These are phyloP conservation scores for Poterioochromonas sp. DNA, from an alignment of 352 stramenopile species.

Conservation along the genomic window DNA sequence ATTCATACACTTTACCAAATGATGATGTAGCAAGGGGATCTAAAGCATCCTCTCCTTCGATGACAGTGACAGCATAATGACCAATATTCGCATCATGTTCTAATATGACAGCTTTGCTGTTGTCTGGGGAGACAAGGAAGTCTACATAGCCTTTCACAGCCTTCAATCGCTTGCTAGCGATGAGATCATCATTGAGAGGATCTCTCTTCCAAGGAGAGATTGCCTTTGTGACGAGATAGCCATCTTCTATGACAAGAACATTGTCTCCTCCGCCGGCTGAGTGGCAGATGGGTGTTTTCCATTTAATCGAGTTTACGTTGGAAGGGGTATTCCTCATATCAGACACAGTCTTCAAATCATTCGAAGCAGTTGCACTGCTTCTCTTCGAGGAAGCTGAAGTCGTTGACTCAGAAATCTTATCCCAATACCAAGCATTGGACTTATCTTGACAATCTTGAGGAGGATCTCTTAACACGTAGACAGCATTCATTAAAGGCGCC, in stretches of 20 bases:
- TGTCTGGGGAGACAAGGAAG: neutral
- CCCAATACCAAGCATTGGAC: neutral
- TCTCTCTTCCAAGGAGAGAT: neutral
- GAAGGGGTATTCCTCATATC: neutral
- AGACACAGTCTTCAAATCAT: neutral
- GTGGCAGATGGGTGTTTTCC: neutral
- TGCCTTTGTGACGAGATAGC: neutral
- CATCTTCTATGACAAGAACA: conserved; percentile 3
- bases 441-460: neutral
- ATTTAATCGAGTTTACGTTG: neutral
- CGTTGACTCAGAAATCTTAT: neutral
- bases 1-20: neutral
- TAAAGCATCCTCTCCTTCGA: neutral
- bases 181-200: neutral
- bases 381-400: neutral
- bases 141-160: neutral
- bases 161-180: neutral
- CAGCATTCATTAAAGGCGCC: neutral
- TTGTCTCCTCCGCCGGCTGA: conserved; percentile 3
- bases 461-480: neutral
- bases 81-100: neutral
- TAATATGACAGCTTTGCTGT: neutral
- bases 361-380: neutral
- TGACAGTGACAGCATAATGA: neutral
- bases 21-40: neutral